A percentile compares a stretch with the other conserved stretches of the same genome.
These are phyloP conservation scores for Colletotrichum trifolii DNA, from an alignment of 2,329 filamentous ascomycete genomes.

Conservation along the genomic window DNA sequence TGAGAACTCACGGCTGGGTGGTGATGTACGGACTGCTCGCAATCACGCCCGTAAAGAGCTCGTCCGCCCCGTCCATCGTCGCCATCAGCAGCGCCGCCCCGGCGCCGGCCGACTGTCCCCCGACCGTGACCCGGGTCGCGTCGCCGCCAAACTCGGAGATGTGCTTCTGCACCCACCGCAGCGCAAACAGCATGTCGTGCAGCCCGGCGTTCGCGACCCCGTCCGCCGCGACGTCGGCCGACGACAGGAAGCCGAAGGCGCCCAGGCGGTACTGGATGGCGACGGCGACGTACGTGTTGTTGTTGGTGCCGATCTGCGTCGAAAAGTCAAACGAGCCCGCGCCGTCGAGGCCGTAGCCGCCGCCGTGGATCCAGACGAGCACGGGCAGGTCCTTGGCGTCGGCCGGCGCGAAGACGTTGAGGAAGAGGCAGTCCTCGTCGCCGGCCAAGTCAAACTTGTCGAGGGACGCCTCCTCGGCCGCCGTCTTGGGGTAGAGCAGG, in stretches of 20 bases:
- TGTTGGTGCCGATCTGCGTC: constrained; percentile 20
- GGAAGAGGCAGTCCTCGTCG: constrained; percentile 46
- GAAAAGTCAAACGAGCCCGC: constrained; percentile 10
- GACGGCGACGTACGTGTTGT: constrained; percentile 21
- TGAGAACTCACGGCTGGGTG: constrained; percentile 13
- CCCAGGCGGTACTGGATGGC: constrained; percentile 33
- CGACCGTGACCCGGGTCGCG: constrained; percentile 11
- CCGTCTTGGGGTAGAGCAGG: constrained; percentile 16
- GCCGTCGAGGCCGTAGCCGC: constrained; percentile 32
- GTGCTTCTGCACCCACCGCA: constrained; percentile 36
- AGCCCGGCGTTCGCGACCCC: constrained; percentile 38
- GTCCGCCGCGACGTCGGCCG: constrained; percentile 25
- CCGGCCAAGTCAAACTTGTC: constrained; percentile 10
- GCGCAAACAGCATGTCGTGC: constrained; percentile 25
- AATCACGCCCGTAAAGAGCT: constrained; percentile 15
- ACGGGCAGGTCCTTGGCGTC: constrained; percentile 31
- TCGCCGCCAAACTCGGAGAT: constrained; percentile 38
- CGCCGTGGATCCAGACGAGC: constrained; percentile 37
- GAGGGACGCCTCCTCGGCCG: constrained; percentile 8
- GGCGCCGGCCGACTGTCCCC: constrained; percentile 21
- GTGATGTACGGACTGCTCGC: constrained; percentile 28
- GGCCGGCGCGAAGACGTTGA: constrained; percentile 45
- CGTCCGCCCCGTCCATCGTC: constrained; percentile 3
- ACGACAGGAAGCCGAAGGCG: constrained; percentile 35
- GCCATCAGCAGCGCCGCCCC: constrained; percentile 12